Evolutionary conservation across 768 basidiomycete genomes (phyloP), one percentile per base, ranked within the genome.

Genomic region (Suillus plorans): DNA sequence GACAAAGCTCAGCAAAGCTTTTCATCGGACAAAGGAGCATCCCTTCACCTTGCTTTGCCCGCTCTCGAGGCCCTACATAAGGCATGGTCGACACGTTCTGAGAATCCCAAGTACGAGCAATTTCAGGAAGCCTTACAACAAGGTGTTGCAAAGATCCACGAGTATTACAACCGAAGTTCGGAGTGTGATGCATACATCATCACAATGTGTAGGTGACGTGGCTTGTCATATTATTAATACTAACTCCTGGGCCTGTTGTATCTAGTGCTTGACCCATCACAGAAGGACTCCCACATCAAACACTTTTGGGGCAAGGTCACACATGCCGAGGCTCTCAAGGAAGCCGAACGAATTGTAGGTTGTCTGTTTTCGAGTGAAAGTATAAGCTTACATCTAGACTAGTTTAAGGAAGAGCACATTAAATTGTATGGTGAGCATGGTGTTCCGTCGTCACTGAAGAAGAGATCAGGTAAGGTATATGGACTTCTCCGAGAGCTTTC

Each of bases 221-320:
- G 2, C 28, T 28, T 28, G 28, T 28, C 2, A 1, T 28, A 28
- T 2, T 10, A 8, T n/a, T n/a, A 10, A 45, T n/a, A 45, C 4
- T 45, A 10, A 45, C 44, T 45, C 4, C 28, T 1, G 1, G 28
- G 28, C 28, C 1, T 28, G 28, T 28, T 28, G 45, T 45, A 45
- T 31, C 74, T 55, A 74, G 73, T 76, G 16, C 66, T 77, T 5
- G 41, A 77, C 59, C 74, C 72, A 18, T 50, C 45, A 28, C 60
- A 68, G 52, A 77, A 75, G 60, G 59, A 44, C 14, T n/a, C 28
- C 16, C 67, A 74, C 50, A 69, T 77, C 62, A 66, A 71, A 44
- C 70, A 66, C 45, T 64, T 72, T 59, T 77, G 77, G 76, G 44
- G 64, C 1, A 63, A 60, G 13, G 47, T 66, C 1, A 69, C 72